A percentile compares a stretch with the other conserved stretches of the same genome.
These are phyloP conservation scores for Pleurotus ostreatus DNA, from an alignment of 768 basidiomycete species.

Conservation along the genomic window DNA sequence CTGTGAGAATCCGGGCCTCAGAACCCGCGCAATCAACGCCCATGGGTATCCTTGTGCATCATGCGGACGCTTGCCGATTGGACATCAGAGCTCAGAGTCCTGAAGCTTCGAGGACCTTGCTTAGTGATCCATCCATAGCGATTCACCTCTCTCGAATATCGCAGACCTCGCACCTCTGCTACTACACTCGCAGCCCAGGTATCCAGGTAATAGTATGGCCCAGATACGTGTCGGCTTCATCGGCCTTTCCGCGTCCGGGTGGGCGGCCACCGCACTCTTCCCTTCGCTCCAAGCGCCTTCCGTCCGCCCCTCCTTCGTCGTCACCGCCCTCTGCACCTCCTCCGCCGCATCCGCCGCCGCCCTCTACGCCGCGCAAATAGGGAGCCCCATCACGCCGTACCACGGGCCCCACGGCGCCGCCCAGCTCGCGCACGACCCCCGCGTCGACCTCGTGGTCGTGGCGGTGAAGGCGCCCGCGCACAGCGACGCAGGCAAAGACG, in stretches of 20 bases:
- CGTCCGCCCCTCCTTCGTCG: slow-evolving; percentile 18
- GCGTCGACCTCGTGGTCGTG: slow-evolving; percentile 33
- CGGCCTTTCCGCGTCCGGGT: slow-evolving; percentile 28
- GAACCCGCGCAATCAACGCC: too few species aligned
- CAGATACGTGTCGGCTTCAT: slow-evolving; percentile 26
- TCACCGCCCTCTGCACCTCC: slow-evolving; percentile 32
- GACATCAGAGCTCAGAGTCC: too few species aligned
- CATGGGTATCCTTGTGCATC: too few species aligned
- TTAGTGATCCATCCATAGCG: too few species aligned
- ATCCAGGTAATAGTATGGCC: too few species aligned
- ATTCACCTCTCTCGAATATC: too few species aligned
- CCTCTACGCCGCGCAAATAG: slow-evolving; percentile 24
- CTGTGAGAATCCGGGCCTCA: too few species aligned
- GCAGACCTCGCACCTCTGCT: too few species aligned
- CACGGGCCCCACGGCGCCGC: slow-evolving; percentile 20
- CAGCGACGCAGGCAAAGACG: slow-evolving; percentile 32
- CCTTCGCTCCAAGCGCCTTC: slow-evolving; percentile 20
- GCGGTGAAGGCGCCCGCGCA: slow-evolving; percentile 29
- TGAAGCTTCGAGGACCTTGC: too few species aligned
- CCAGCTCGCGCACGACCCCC: slow-evolving; percentile 26
- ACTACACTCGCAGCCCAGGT: too few species aligned
- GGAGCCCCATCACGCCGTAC: slow-evolving; percentile 27
- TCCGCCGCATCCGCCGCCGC: slow-evolving; percentile 24
- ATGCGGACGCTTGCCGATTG: too few species aligned
- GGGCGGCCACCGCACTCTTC: slow-evolving; percentile 24